A percentile compares a stretch with the other conserved stretches of the same genome.
phyloP scores from a whole-genome alignment of 352 stramenopile genomes.

The Phytophthora pini region DNA sequence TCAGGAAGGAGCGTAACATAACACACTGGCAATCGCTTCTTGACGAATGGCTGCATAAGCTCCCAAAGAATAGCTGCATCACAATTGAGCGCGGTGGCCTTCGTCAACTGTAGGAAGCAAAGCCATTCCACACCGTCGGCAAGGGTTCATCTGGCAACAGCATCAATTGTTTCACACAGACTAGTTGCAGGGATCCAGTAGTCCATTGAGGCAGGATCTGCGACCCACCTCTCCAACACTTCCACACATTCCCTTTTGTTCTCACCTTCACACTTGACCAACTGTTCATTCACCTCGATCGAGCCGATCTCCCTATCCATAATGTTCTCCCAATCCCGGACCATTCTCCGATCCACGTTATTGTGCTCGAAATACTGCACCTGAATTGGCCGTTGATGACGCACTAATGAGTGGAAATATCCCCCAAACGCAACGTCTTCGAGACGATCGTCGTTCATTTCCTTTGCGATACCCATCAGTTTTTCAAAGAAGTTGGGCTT shows the following conservation, averaged over 20 bases:
- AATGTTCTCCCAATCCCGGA: neutral
- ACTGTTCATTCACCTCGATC: neutral
- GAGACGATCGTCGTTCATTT: conserved; percentile 26
- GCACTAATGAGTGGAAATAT: conserved; percentile 18
- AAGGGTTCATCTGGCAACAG: conserved; percentile 24
- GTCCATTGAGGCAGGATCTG: conserved; percentile 18
- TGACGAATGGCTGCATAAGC: conserved; percentile 25
- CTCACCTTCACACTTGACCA: conserved; percentile 4
- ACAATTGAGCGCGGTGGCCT: conserved; percentile 17
- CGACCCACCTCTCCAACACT: conserved; percentile 16
- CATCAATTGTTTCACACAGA: conserved; percentile 26
- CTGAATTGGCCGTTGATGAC: neutral
- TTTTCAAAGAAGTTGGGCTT: conserved; percentile 6
- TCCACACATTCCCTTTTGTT: conserved; percentile 5
- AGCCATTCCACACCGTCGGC: neutral
- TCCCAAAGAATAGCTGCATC: conserved; percentile 22
- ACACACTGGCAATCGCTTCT: conserved; percentile 23
- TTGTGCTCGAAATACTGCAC: conserved; percentile 3
- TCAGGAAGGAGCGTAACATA: conserved; percentile 15
- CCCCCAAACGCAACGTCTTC: conserved; percentile 19
- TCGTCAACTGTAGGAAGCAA: conserved; percentile 37
- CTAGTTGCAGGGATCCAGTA: conserved; percentile 27
- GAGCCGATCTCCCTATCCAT: neutral
- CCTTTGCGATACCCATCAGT: neutral
- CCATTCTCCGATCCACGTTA: conserved; percentile 4